Conservation (phyloP, 2,329 filamentous ascomycete genomes). For the Fusarium haematococcum region DNA sequence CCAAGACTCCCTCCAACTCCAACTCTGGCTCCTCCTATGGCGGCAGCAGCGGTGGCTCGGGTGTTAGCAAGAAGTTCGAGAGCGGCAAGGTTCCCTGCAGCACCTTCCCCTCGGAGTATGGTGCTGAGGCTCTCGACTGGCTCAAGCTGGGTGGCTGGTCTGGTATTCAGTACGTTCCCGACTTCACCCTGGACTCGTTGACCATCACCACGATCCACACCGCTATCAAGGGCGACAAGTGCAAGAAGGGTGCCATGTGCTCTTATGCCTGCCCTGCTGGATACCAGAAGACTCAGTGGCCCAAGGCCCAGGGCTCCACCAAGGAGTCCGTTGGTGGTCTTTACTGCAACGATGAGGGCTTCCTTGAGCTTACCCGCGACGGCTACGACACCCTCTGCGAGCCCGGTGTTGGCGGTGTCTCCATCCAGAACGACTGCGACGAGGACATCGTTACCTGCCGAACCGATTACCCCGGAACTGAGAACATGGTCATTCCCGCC, state of each 20-base stretch:
- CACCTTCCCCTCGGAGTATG: conserved; percentile 83
- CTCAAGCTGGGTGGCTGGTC: conserved; percentile 80
- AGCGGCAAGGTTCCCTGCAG: conserved; percentile 78
- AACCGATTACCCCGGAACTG: conserved; percentile 95
- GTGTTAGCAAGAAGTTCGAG: conserved; percentile 77
- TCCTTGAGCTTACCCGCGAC: conserved; percentile 81
- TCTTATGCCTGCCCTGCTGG: conserved; percentile 94
- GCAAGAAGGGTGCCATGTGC: conserved; percentile 77
- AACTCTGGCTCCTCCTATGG: conserved; percentile 41
- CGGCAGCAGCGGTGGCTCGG: conserved; percentile 52
- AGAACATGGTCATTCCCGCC: conserved; percentile 86
- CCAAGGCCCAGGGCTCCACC: conserved; percentile 78
- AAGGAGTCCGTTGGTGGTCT: conserved; percentile 91
- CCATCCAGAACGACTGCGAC: conserved; percentile 79
- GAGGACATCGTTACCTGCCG: conserved; percentile 82
- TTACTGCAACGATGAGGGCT: conserved; percentile 78
- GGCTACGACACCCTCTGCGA: conserved; percentile 79
- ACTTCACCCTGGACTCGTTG: conserved; percentile 60
- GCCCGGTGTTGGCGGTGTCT: conserved; percentile 75
- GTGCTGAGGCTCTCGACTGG: conserved; percentile 78
- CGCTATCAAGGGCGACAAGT: conserved; percentile 70
- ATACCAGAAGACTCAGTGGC: conserved; percentile 95
- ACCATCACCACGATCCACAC: conserved; percentile 75
- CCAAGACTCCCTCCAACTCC: conserved; percentile 36
- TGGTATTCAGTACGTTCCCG: conserved; percentile 76